Conservation (phyloP, 2,329 filamentous ascomycete species). For the Pseudogymnoascus sp. region DNA sequence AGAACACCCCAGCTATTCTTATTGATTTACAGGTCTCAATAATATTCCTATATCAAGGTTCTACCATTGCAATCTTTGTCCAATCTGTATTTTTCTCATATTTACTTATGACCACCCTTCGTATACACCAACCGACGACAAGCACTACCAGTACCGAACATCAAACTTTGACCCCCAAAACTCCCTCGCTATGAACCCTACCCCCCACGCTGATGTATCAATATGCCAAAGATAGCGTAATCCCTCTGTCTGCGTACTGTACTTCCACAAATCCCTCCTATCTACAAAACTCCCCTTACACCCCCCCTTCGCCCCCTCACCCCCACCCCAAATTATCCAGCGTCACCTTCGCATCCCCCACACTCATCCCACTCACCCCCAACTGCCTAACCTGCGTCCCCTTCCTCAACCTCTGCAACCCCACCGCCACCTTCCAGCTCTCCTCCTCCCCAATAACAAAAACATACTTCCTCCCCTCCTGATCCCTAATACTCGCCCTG, state of each 20-base stretch:
- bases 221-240: neutral
- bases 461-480: constrained; percentile 56
- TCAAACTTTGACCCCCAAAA: neutral
- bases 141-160: neutral
- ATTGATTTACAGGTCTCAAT: neutral
- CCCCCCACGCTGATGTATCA: neutral
- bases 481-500: constrained; percentile 54
- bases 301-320: neutral
- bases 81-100: neutral
- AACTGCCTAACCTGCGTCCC: constrained; percentile 53
- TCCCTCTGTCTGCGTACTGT: neutral
- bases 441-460: constrained; percentile 58
- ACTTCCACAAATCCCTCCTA: neutral
- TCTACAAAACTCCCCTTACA: neutral
- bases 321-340: constrained; percentile 48
- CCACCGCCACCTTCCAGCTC: constrained; percentile 58
- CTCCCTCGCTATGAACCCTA: neutral
- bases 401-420: constrained; percentile 50
- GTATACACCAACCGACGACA: neutral
- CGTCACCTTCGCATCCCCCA: constrained; percentile 43
- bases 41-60: neutral
- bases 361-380: constrained; percentile 47
- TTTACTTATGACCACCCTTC: neutral
- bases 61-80: neutral
- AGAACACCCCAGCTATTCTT: neutral